Conservation (phyloP, 768 basidiomycete genomes). For the Psilocybe cubensis region DNA sequence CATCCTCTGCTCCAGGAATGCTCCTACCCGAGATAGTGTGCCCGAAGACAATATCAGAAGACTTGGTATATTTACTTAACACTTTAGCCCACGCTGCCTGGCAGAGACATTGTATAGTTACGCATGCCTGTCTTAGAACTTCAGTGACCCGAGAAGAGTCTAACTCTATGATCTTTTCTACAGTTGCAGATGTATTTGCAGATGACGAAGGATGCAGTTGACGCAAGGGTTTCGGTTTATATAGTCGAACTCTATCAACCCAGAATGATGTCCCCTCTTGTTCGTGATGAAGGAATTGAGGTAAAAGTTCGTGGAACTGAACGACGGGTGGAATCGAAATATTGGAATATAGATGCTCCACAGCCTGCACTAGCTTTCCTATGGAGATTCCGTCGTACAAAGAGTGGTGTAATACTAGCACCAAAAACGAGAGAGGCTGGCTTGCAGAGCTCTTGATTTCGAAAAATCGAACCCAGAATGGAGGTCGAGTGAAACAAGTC, state of each 20-base stretch:
- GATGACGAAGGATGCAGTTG: neutral
- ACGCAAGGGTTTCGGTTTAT: constrained; percentile 21
- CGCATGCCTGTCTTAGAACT: constrained; percentile 21
- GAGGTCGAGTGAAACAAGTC: constrained; percentile 24
- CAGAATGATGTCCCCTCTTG: constrained; percentile 40
- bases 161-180: constrained; percentile 16
- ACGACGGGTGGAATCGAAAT: constrained; percentile 3
- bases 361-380: constrained; percentile 32
- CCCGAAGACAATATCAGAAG: constrained; percentile 47
- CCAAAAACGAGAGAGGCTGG: constrained; percentile 24
- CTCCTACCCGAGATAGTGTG: constrained; percentile 49
- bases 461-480: constrained; percentile 36
- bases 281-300: constrained; percentile 40
- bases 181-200: constrained; percentile 1
- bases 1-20: constrained; percentile 41
- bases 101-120: constrained; percentile 40
- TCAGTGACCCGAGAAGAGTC: constrained; percentile 16
- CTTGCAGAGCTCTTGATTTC: neutral
- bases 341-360: constrained; percentile 34
- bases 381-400: constrained; percentile 51
- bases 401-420: constrained; percentile 50
- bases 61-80: constrained; percentile 31
- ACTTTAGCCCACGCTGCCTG: constrained; percentile 31
- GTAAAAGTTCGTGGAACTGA: constrained; percentile 43
- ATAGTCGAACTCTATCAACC: constrained; percentile 29